Percentiles rank a stretch among this genome's conserved stretches.
These are phyloP conservation scores for Trametes gibbosa DNA, from an alignment of 768 basidiomycete species.

Conservation along the genomic window DNA sequence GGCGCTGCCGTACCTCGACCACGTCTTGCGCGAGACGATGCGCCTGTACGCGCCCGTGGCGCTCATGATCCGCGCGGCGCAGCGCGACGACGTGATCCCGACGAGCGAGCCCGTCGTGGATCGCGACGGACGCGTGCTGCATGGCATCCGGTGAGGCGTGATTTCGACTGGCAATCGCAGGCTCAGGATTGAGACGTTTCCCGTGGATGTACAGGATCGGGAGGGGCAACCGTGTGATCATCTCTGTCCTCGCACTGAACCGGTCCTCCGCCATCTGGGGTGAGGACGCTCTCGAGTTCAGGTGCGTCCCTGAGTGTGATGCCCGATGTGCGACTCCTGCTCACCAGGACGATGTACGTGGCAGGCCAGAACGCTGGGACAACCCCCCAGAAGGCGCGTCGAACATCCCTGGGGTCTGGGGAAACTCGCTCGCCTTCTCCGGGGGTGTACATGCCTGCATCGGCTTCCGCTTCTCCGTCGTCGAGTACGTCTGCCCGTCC, in stretches of 20 bases:
- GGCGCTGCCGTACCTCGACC: slow-evolving; percentile 66
- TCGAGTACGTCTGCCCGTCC: slow-evolving; percentile 43
- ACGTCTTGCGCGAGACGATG: slow-evolving; percentile 56
- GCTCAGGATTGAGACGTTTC: too few species aligned
- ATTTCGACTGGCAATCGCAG: not conserved
- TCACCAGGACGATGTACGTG: too few species aligned
- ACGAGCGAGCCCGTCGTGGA: slow-evolving; percentile 32
- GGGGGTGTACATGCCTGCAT: slow-evolving; percentile 68
- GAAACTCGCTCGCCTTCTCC: slow-evolving; percentile 56
- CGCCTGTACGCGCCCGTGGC: slow-evolving; percentile 54
- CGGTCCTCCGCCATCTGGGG: slow-evolving; percentile 56
- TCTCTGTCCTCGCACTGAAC: slow-evolving; percentile 57
- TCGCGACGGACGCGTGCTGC: slow-evolving; percentile 6
- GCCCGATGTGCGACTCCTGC: too few species aligned
- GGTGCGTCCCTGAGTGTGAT: slow-evolving; percentile 30
- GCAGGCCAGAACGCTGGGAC: slow-evolving; percentile 62
- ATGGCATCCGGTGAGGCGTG: slow-evolving; percentile 20
- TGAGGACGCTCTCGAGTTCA: slow-evolving; percentile 57
- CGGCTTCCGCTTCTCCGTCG: slow-evolving; percentile 60
- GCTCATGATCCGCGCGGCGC: slow-evolving; percentile 44
- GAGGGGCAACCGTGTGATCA: slow-evolving; percentile 31
- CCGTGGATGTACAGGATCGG: slow-evolving; percentile 6
- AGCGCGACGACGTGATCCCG: slow-evolving; percentile 50
- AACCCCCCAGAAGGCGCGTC: slow-evolving; percentile 40
- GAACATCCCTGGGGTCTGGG: slow-evolving; percentile 57